Base-by-base conservation (phyloP, 495 filamentous ascomycete species). In the Trichoderma virens region DNA sequence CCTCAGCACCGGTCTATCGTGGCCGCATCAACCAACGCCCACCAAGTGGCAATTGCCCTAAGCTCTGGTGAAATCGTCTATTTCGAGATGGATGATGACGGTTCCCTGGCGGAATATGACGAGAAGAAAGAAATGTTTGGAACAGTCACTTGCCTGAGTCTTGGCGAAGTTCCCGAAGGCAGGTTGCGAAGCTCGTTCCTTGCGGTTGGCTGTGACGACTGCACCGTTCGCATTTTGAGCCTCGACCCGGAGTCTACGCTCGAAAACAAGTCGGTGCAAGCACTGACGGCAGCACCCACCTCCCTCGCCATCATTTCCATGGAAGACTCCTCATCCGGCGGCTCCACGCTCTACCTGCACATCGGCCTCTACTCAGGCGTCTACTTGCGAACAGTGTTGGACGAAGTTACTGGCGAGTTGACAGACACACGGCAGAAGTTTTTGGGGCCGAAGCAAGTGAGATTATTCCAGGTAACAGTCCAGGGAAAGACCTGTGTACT, bases 51-150 rank as follows among this genome's bases (percentile, higher is more conserved):
- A 0, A 87, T 99, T 45, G 94, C 93, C 18, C 77, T 99, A 39
- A 96, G 92, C 70, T 96, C 92, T 16, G 91, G 92, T 13, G 94
- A 99, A 72, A 94, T 99, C 63, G 90, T 94, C 23, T 98, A 97
- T 71, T 99, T 99, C 67, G 95, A 97, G 74, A 90, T 96, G 88
- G 95, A 96, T 71, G 81, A 85, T 2, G 93, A 98, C 76, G 93
- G 92, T 11, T 87, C 87, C 6, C 79, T 99, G 16, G 91, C 92
- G 32, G 93, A 98, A 75, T 96, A 96, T 67, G 92, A 98, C 62
- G 93, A 98, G 67, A 92, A 93, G 75, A 90, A 90, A 66, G 89
- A 95, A 71, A 96, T 98, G 91, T 91, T 88, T 62, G 92, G 91
- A n/a, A 96, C 92, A 0, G 91, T 99, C 23, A 97, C 92, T 18